Evolutionary conservation across 805 yeast species (phyloP), one percentile per base, ranked within the genome.

Genomic region (Cyberlindnera samutprakarnensis): DNA sequence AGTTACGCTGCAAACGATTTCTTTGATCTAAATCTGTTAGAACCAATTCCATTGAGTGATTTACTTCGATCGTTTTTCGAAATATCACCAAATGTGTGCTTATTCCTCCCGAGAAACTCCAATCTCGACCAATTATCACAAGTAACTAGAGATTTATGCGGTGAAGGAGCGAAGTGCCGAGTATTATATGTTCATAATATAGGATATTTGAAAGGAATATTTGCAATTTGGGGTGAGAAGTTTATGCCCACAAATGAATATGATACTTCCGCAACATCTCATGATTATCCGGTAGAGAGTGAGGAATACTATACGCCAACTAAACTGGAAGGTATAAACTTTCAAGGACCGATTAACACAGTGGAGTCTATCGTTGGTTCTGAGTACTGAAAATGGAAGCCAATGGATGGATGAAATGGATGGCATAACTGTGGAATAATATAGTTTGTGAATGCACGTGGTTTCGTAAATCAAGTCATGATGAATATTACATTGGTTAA

Each of bases 91-190:
- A 70, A 74, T 40, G 68, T 78, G 19, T 75, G 72, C 7, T 52
- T 80, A 4, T 79, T 78, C 46, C 58, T 81, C 14, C 92, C 92
- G 2, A 61, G 75, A 39, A 76, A 74, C 42, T 68, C 72, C 32
- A 62, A 74, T 43, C 44, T 75, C 16, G 57, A 57, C 20, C 85
- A 78, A 42, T 46, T 81, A 7, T 48, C 70, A 1, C 45, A 50
- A 11, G 61, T 72, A 2, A 71, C 82, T 1, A 50, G 53, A 14
- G 57, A 59, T 17, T 46, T 75, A 1, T 56, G 64, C 31, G 81
- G 82, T 0, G 39, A 47, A 0, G 44, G 49, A 1, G 68, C 64
- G 7, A 53, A 51, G 30, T 64, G 77, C 30, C 56, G 75, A 35
- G 60, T 75, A 3, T 44, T 75, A 3, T 62, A 64, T 36, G 60